Conservation (phyloP, 306 rosid genomes). For the Medicago arabica region DNA sequence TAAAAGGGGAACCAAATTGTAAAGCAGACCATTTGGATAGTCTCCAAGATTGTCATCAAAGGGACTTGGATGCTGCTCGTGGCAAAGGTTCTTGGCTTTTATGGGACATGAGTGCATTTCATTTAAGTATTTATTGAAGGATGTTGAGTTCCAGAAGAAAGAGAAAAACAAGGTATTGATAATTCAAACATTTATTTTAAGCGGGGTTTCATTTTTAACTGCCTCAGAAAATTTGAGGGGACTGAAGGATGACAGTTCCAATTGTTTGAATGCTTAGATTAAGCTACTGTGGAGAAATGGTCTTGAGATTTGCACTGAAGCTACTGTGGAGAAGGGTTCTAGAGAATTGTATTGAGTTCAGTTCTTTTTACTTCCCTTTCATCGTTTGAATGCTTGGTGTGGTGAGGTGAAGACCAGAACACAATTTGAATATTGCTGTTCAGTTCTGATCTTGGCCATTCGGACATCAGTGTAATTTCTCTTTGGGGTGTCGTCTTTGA, state of each 20-base stretch:
- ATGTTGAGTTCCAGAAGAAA: conserved; percentile 8
- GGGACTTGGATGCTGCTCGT: conserved; percentile 19
- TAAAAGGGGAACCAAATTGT: conserved; percentile 21
- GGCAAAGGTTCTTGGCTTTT: conserved; percentile 28
- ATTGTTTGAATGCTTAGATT: conserved; percentile 31
- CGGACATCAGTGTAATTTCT: not conserved
- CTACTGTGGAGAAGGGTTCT: conserved; percentile 3
- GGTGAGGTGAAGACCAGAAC: conserved; percentile 5
- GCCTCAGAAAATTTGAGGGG: conserved; percentile 37
- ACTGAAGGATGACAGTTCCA: conserved; percentile 21
- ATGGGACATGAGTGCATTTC: conserved; percentile 10
- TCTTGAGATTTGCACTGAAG: not conserved
- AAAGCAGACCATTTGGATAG: conserved; percentile 10
- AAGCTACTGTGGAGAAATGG: not conserved
- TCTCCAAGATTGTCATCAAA: conserved; percentile 20
- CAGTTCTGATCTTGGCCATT: not conserved
- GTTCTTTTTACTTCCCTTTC: not conserved
- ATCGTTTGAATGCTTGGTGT: conserved; percentile 18
- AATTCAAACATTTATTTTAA: conserved; percentile 2
- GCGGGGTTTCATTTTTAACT: conserved; percentile 27
- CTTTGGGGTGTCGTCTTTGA: not conserved
- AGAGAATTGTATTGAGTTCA: not conserved
- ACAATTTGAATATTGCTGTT: conserved; percentile 1
- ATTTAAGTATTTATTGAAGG: conserved; percentile 24
- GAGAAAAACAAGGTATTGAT: conserved; percentile 14